Evolutionary conservation across 108 stramenopile species (phyloP).

Genomic region (Fragilaria radians): DNA sequence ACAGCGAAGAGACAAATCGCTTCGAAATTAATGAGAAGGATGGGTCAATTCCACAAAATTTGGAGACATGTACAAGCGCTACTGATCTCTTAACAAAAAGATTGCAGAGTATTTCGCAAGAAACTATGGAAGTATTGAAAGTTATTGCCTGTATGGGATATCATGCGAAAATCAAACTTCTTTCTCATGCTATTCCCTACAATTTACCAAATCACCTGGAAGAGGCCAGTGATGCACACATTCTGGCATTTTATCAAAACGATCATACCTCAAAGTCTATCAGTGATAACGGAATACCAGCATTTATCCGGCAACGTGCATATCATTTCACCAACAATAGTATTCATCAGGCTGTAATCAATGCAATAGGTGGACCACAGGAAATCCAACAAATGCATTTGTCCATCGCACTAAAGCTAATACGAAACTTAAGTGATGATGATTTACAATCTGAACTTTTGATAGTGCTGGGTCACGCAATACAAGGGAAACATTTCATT

Average conservation of each 20-base stretch:
- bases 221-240: constrained; percentile 12
- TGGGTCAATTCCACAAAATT: not conserved
- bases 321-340: constrained; percentile 26
- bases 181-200: not conserved
- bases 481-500: not conserved
- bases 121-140: constrained; percentile 28
- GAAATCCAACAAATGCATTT: constrained; percentile 26
- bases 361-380: constrained; percentile 17
- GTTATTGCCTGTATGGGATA: constrained; percentile 48
- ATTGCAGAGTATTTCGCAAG: not conserved
- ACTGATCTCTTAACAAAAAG: not conserved
- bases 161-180: constrained; percentile 26
- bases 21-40: not conserved
- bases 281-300: constrained; percentile 3
- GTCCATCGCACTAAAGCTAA: constrained; percentile 28
- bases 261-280: not conserved
- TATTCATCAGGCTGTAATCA: constrained; percentile 27
- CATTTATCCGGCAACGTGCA: not conserved
- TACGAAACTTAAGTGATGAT: constrained; percentile 12
- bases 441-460: not conserved
- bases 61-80: not conserved
- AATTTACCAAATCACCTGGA: not conserved
- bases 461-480: not conserved
- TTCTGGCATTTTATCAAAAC: constrained; percentile 7
- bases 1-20: not conserved